Evolutionary conservation across 345 rosid species (phyloP), one percentile per base, ranked within the genome.

Genomic region (Eucalyptus sp.): DNA sequence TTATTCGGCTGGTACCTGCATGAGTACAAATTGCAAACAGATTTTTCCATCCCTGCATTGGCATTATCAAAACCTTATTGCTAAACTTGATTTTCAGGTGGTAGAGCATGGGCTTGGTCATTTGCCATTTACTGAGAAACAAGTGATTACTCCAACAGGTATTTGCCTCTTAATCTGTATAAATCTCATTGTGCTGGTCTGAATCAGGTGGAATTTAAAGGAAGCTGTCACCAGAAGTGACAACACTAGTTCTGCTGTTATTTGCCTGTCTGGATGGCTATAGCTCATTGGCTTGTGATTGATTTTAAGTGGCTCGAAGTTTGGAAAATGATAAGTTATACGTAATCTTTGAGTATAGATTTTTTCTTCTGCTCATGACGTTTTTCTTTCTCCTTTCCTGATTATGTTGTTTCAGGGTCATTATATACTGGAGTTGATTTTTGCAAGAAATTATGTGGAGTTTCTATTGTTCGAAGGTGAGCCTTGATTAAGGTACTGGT

Each of bases 101-200:
- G 99, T 97, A 85, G 99, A 97, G 92, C 99, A 98, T 93, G 99
- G 99, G 80, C 97, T 98, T 89, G 99, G 99, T 62, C 95, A 98
- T 95, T 90, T 98, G 90, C 99, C 99, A 24, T 98, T 98, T 92
- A 96, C 97, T 46, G 98, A 97, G 95, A 98, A 98, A 91, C 99
- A 97, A 95, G 95, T 98, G 86, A 90, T 97, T 87, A 97, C 99
- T 50, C 99, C 99, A 88, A 97, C 99, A 91, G 98, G 99, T 97
- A 87, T 76, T 25, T 11, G 27, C 48, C 48, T 76, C 84, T 76
- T 76, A 76, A 20, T 76, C 48, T 76, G 84, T 76, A 41, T 76
- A 20, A 15, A 76, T 76, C 48, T 76, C 48, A 41, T 37, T 76
- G 84, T 76, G 48, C 84, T 76, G 48, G 84, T 76, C 44, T 41